A percentile compares a stretch with the other conserved stretches of the same genome.
Evolutionary conservation across 768 basidiomycete species (phyloP).

Genomic region (Neoboletus subvelutipes): DNA sequence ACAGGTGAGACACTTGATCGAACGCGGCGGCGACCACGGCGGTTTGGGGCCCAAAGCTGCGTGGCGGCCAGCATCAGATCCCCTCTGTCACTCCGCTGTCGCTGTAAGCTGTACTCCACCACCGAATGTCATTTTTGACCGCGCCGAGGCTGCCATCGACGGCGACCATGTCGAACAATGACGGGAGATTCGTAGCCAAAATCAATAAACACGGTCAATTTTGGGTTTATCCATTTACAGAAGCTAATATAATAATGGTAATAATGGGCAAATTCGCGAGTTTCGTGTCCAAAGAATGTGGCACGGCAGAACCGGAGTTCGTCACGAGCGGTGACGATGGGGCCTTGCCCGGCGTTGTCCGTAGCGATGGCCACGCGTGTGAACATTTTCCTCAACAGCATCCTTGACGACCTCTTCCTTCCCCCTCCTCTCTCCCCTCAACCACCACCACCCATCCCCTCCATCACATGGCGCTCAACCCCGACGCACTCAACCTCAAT

Average conservation of each 20-base stretch:
- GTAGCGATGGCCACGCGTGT: constrained; percentile 43
- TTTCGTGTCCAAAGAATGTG: constrained; percentile 33
- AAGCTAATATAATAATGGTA: constrained; percentile 1
- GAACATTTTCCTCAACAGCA: constrained; percentile 42
- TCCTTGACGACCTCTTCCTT: constrained; percentile 41
- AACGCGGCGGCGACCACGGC: constrained; percentile 8
- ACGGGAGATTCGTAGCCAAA: constrained; percentile 11
- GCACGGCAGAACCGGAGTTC: constrained; percentile 38
- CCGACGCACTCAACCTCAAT: constrained; percentile 51
- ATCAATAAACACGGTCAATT: background rate
- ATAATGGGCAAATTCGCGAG: constrained; percentile 14
- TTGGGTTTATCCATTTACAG: constrained; percentile 1
- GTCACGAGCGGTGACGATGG: constrained; percentile 43
- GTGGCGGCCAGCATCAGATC: background rate
- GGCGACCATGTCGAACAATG: background rate
- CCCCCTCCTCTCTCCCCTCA: constrained; percentile 35
- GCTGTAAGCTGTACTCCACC: background rate
- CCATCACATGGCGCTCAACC: constrained; percentile 36
- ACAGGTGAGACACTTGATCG: constrained; percentile 8
- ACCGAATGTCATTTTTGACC: background rate
- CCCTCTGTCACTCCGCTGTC: background rate
- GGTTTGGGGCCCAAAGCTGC: constrained; percentile 20
- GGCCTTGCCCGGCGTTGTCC: constrained; percentile 44
- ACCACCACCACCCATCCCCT: constrained; percentile 32
- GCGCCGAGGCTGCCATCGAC: background rate